Evolutionary conservation across 768 basidiomycete genomes (phyloP).

Genomic region (Pisolithus orientalis): DNA sequence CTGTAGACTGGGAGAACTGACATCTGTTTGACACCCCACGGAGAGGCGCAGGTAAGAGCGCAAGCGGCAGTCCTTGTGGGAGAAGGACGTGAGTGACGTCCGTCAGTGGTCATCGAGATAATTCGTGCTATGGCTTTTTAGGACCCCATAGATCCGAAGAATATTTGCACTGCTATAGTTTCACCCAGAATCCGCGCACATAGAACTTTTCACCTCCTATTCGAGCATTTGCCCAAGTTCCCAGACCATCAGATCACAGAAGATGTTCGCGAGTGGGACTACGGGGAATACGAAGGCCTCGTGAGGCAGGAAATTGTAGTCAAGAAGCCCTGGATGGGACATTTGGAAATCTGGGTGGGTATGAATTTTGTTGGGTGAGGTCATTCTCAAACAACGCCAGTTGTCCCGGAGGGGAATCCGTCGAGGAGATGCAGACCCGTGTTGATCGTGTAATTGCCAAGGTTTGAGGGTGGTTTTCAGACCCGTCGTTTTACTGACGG

Average conservation of each 20-base stretch:
- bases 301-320: conserved; percentile 69
- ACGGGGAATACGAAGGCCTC: conserved; percentile 87
- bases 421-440: conserved; percentile 68
- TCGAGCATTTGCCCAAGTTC: conserved; percentile 39
- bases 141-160: conserved; percentile 74
- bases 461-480: conserved; percentile 33
- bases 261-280: conserved; percentile 81
- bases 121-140: conserved; percentile 19
- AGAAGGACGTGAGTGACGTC: conserved; percentile 54
- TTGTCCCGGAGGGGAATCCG: conserved; percentile 85
- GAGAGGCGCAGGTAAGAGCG: conserved; percentile 62
- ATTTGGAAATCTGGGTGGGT: conserved; percentile 82
- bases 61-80: conserved; percentile 69
- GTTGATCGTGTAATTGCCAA: conserved; percentile 73
- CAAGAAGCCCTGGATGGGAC: conserved; percentile 54
- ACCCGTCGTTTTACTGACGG: conserved; percentile 3
- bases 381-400: conserved; percentile 31
- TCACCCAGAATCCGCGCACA: conserved; percentile 88
- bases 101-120: background rate
- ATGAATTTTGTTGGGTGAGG: background rate
- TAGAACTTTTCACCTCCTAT: conserved; percentile 79
- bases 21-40: conserved; percentile 77
- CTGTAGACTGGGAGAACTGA: conserved; percentile 79
- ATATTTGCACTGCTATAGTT: conserved; percentile 68
- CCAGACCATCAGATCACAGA: conserved; percentile 59